Evolutionary conservation across 208 protist genomes (phyloP).

Genomic region (Leishmania turanica): DNA sequence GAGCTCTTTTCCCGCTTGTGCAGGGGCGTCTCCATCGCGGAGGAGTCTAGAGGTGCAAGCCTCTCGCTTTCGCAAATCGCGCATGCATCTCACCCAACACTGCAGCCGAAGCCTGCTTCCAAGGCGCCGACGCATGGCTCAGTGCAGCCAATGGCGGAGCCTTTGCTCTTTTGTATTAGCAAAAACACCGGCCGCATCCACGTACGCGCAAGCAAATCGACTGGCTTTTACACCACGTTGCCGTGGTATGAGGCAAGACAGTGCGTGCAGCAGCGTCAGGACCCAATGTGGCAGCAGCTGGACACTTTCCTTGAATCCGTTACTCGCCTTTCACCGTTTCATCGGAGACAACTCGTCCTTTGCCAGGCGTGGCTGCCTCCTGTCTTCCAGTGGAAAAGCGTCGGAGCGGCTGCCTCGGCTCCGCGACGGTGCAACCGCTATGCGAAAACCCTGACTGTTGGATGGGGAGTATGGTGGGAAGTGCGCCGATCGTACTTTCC

Average conservation of each 20-base stretch:
- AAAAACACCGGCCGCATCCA: slow-evolving; percentile 75
- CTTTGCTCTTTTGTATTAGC: slow-evolving; percentile 58
- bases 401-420: background rate
- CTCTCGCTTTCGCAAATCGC: slow-evolving; percentile 19
- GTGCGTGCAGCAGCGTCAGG: slow-evolving; percentile 35
- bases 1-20: slow-evolving; percentile 61
- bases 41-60: background rate
- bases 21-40: slow-evolving; percentile 28
- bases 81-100: slow-evolving; percentile 8
- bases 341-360: slow-evolving; percentile 35
- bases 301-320: slow-evolving; percentile 47
- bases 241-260: slow-evolving; percentile 51
- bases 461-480: slow-evolving; percentile 69
- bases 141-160: slow-evolving; percentile 4
- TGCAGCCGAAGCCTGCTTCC: background rate
- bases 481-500: slow-evolving; percentile 38
- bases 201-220: slow-evolving; percentile 23
- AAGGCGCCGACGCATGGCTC: background rate
- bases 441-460: slow-evolving; percentile 8
- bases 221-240: slow-evolving; percentile 38
- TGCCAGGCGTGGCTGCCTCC: slow-evolving; percentile 34
- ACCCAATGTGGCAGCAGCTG: slow-evolving; percentile 62
- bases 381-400: slow-evolving; percentile 20
- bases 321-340: slow-evolving; percentile 36
- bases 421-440: slow-evolving; percentile 28